These are phyloP conservation scores for Cryptosporidium sp. DNA, from an alignment of 169 alveolate species.

Conservation along the genomic window DNA sequence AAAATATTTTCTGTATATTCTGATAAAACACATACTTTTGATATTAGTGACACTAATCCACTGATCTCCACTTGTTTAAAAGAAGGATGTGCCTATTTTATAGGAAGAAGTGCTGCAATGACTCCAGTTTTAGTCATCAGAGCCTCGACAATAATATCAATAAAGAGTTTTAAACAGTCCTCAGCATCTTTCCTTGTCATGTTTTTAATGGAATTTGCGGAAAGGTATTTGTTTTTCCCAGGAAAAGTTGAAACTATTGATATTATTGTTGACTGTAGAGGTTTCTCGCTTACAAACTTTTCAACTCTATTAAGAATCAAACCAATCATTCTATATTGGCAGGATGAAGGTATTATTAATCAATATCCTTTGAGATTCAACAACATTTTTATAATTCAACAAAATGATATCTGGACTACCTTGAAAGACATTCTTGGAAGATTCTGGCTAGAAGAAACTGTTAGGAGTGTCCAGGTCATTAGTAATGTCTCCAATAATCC, in stretches of 20 bases:
- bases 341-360: constrained; percentile 62
- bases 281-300: constrained; percentile 8
- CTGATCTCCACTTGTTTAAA: constrained; percentile 22
- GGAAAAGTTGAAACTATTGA: constrained; percentile 61
- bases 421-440: constrained; percentile 38
- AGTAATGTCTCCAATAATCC: constrained; percentile 50
- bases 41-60: constrained; percentile 55
- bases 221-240: constrained; percentile 51
- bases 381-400: constrained; percentile 24
- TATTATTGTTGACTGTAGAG: constrained; percentile 58
- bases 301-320: constrained; percentile 41
- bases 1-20: constrained; percentile 12
- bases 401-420: constrained; percentile 28
- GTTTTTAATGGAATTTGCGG: constrained; percentile 68
- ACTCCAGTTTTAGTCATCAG: constrained; percentile 52
- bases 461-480: constrained; percentile 12
- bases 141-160: constrained; percentile 22
- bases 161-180: constrained; percentile 53
- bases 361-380: constrained; percentile 44
- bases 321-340: constrained; percentile 44
- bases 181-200: constrained; percentile 41
- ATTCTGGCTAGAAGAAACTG: constrained; percentile 20
- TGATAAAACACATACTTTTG: constrained; percentile 30
- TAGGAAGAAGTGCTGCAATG: constrained; percentile 49
- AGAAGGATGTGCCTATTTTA: constrained; percentile 70